Conservation (phyloP, 2,329 filamentous ascomycete species). For the Pestalotiopsis sp. region DNA sequence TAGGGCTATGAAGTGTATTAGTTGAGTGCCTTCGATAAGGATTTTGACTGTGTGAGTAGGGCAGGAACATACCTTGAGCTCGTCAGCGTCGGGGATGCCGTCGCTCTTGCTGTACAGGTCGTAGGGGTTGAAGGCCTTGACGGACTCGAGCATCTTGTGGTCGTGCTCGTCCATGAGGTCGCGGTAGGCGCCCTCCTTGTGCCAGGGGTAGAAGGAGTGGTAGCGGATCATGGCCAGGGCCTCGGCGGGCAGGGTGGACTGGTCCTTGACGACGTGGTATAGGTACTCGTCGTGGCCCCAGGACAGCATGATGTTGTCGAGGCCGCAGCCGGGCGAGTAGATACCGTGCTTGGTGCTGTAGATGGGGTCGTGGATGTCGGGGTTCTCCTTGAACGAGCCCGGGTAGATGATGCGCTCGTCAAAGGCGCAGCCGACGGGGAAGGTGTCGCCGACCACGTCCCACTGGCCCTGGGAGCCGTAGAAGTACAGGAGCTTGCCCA, state of each 20-base stretch:
- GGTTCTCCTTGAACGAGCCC: constrained; percentile 74
- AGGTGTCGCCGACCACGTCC: constrained; percentile 89
- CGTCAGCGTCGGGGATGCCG: constrained; percentile 71
- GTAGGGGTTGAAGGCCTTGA: constrained; percentile 87
- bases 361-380: constrained; percentile 68
- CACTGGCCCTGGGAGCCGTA: constrained; percentile 85
- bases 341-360: constrained; percentile 79
- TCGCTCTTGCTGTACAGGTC: constrained; percentile 93
- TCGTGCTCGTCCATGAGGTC: constrained; percentile 86
- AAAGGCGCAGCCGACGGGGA: constrained; percentile 76
- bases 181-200: constrained; percentile 75
- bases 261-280: constrained; percentile 83
- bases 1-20: constrained; percentile 52
- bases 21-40: neutral
- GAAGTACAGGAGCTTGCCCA: constrained; percentile 79
- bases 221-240: constrained; percentile 91
- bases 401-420: constrained; percentile 79
- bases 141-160: constrained; percentile 74
- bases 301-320: constrained; percentile 85
- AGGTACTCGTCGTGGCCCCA: constrained; percentile 91
- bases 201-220: constrained; percentile 93
- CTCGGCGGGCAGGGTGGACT: constrained; percentile 76
- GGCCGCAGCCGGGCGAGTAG: constrained; percentile 74
- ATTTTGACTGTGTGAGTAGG: neutral
- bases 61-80: constrained; percentile 63